Conservation (phyloP, 768 basidiomycete species). For the Naganishia vishniacii region DNA sequence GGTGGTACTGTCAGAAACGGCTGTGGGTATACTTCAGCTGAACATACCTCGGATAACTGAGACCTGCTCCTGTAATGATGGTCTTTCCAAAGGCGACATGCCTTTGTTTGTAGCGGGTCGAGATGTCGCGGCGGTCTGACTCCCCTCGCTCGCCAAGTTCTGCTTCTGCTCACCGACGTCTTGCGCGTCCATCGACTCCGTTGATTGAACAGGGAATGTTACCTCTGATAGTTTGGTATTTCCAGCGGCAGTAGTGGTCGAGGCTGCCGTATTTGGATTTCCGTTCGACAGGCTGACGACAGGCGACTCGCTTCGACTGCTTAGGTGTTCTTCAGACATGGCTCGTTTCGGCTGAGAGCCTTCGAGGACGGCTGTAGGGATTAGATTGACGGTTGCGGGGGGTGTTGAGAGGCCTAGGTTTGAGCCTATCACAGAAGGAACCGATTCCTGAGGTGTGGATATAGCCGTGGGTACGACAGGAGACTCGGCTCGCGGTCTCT, state of each 20-base stretch:
- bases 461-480: not conserved
- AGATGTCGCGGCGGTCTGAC: not conserved
- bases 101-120: not conserved
- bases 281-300: slow-evolving; percentile 21
- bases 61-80: slow-evolving; percentile 21
- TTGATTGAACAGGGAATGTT: not conserved
- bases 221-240: slow-evolving; percentile 9
- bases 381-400: not conserved
- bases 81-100: slow-evolving; percentile 1
- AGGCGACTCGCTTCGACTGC: slow-evolving; percentile 21
- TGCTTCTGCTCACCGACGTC: not conserved
- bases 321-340: slow-evolving; percentile 27
- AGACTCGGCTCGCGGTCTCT: slow-evolving; percentile 14
- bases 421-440: not conserved
- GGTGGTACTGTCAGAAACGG: too few species aligned
- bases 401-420: not conserved
- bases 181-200: not conserved
- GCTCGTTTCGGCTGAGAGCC: slow-evolving; percentile 23
- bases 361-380: slow-evolving; percentile 6
- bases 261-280: not conserved
- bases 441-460: not conserved
- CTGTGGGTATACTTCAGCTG: too few species aligned
- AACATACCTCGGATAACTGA: slow-evolving; percentile 19
- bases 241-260: not conserved
- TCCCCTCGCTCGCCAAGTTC: not conserved